phyloP scores from a whole-genome alignment of 164 flowering plant species.

The Litsea cubeba region DNA sequence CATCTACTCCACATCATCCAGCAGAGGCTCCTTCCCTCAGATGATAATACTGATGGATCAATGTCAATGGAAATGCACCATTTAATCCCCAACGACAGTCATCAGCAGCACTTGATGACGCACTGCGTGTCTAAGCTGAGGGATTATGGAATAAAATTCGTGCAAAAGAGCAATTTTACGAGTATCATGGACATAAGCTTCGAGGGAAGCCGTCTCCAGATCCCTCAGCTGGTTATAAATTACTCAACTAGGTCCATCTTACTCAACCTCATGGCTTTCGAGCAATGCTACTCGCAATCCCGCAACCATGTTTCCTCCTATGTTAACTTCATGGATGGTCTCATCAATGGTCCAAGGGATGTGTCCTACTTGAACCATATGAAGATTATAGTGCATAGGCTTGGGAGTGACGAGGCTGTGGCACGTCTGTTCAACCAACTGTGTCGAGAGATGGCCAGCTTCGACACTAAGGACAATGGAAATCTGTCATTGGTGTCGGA shows the following conservation, averaged over 20 bases:
- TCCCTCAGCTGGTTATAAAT: constrained; percentile 20
- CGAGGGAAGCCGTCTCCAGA: constrained; percentile 12
- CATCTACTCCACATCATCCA: background rate
- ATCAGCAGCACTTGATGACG: background rate
- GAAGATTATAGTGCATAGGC: constrained; percentile 20
- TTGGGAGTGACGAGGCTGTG: constrained; percentile 26
- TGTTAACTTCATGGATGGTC: constrained; percentile 19
- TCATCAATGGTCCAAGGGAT: constrained; percentile 19
- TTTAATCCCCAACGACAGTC: background rate
- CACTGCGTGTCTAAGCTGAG: background rate
- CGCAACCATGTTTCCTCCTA: constrained; percentile 20
- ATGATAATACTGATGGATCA: too few species aligned
- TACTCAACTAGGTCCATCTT: constrained; percentile 24
- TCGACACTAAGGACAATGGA: constrained; percentile 14
- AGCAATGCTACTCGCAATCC: constrained; percentile 19
- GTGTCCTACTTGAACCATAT: constrained; percentile 11
- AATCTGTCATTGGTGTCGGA: constrained; percentile 12
- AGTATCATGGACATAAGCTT: constrained; percentile 16
- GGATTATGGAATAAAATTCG: constrained; percentile 6
- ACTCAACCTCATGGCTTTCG: constrained; percentile 26
- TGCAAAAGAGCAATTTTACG: background rate
- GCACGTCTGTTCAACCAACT: constrained; percentile 20
- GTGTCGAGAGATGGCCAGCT: constrained; percentile 12
- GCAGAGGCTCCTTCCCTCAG: background rate
- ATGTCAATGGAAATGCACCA: background rate